Evolutionary conservation across 164 flowering plant genomes (phyloP), one percentile per base, ranked within the genome.

Genomic region (Vitis amurensis): DNA sequence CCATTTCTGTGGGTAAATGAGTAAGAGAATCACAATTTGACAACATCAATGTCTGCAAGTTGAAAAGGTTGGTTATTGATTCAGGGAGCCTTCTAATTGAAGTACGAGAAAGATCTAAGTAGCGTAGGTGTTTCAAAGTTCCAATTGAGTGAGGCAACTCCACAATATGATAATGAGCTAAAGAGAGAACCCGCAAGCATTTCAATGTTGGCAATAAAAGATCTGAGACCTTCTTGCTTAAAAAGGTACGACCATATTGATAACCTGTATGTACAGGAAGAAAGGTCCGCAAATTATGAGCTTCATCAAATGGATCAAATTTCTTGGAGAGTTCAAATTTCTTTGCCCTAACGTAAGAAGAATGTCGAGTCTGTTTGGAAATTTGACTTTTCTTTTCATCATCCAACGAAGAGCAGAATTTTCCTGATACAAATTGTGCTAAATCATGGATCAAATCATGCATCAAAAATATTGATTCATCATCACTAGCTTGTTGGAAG

Each of bases 271-370:
- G 13, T 15, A 59, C 7, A 8, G 76, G 62, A 23, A 68, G 31
- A 31, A 74, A 74, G 27, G 73, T 65, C 12, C 70, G 77, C 27
- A 69, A 48, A 53, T 29, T 11, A 27, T 70, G 15, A 13, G 50
- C 11, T 12, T 61, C 53, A 27, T 23, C 6, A 9, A 65, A 17
- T 13, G 59, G 49, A 31, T 50, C 62, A 53, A 74, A 64, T 56
- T 53, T 74, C 55, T 60, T 52, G 6, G 30, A 30, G 31, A 63
- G 55, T 48, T 74, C 77, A 63, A 16, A 19, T 31, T 16, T 1
- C 27, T 3, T 53, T 57, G 16, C 11, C 7, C 48, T 55, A 49
- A 49, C 17, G 31, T 68, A 61, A 49, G 71, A 68, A 60, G 23
- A 14, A 48, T 55, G 73, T 16, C 67, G 67, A 53, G 52, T 30